These are phyloP conservation scores for Cercospora sp. DNA, from an alignment of 2,329 filamentous ascomycete species.

Conservation along the genomic window DNA sequence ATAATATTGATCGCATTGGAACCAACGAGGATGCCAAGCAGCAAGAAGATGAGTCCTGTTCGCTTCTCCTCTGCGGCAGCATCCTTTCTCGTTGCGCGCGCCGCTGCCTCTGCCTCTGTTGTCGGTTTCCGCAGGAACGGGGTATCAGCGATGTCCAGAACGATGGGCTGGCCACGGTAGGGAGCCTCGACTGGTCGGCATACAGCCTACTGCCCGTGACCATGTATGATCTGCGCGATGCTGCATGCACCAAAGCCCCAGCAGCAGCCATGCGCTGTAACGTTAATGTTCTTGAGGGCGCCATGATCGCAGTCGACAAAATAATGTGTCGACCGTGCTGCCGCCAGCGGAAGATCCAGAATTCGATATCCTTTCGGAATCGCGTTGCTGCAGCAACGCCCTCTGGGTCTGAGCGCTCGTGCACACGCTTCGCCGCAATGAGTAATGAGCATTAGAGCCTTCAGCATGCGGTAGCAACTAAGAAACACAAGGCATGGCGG, in stretches of 20 bases:
- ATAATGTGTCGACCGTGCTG: background rate
- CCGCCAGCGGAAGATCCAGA: conserved; percentile 1
- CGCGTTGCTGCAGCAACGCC: background rate
- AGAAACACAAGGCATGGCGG: conserved; percentile 20
- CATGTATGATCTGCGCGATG: conserved; percentile 16
- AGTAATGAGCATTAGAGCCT: conserved; percentile 1
- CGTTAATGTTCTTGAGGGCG: conserved; percentile 16
- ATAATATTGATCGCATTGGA: conserved; percentile 96
- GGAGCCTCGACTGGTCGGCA: conserved; percentile 29
- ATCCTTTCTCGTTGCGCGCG: conserved; percentile 21
- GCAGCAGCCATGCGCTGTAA: conserved; percentile 5
- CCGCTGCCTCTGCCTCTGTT: conserved; percentile 25
- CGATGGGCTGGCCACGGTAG: conserved; percentile 39
- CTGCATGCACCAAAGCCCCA: background rate
- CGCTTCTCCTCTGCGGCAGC: conserved; percentile 45
- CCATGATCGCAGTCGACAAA: conserved; percentile 9
- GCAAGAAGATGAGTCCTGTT: conserved; percentile 67
- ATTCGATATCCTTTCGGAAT: background rate
- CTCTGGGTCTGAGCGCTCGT: background rate
- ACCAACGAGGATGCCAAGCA: conserved; percentile 74
- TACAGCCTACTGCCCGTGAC: conserved; percentile 12
- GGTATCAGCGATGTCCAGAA: conserved; percentile 42
- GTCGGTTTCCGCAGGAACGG: conserved; percentile 34
- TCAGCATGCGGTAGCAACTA: background rate
- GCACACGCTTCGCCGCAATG: conserved; percentile 5